Percentiles rank a stretch among this genome's conserved stretches.
phyloP scores from a whole-genome alignment of 148 eudicot genomes.

The Camellia lanceoleosa region DNA sequence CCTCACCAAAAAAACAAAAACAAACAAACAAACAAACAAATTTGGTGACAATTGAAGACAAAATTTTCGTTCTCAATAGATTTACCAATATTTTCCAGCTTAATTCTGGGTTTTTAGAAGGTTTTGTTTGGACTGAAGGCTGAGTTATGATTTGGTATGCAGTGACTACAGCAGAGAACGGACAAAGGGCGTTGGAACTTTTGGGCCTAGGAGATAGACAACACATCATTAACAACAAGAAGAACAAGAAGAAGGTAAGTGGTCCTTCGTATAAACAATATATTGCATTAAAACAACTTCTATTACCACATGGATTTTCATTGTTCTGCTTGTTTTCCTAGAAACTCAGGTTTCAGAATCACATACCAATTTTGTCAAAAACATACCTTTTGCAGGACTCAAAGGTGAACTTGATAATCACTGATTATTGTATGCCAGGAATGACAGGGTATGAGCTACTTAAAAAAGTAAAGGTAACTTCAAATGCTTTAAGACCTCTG shows the following conservation, averaged over 20 bases:
- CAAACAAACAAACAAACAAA: no score
- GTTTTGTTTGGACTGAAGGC: no score
- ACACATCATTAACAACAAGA: not conserved
- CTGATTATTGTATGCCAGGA: conserved; percentile 33
- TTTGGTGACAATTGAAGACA: no score
- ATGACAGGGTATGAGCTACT: conserved; percentile 23
- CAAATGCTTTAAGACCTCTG: not conserved
- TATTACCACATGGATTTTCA: not conserved
- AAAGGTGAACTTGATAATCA: conserved; percentile 26
- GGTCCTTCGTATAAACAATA: not conserved
- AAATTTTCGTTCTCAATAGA: no score
- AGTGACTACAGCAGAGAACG: conserved; percentile 22
- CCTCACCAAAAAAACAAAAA: no score
- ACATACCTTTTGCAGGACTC: conserved; percentile 21
- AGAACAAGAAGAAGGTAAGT: not conserved
- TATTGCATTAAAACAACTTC: not conserved
- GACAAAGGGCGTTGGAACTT: conserved; percentile 18
- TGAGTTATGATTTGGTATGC: not conserved
- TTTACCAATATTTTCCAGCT: no score
- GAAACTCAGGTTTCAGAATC: not conserved
- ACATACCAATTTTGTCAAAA: not conserved
- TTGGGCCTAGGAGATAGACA: conserved; percentile 14
- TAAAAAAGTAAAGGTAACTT: conserved; percentile 12
- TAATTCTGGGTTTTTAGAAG: no score
- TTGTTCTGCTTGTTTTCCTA: not conserved